Evolutionary conservation across 2,329 filamentous ascomycete genomes (phyloP).

Genomic region (Orbilia quercus): DNA sequence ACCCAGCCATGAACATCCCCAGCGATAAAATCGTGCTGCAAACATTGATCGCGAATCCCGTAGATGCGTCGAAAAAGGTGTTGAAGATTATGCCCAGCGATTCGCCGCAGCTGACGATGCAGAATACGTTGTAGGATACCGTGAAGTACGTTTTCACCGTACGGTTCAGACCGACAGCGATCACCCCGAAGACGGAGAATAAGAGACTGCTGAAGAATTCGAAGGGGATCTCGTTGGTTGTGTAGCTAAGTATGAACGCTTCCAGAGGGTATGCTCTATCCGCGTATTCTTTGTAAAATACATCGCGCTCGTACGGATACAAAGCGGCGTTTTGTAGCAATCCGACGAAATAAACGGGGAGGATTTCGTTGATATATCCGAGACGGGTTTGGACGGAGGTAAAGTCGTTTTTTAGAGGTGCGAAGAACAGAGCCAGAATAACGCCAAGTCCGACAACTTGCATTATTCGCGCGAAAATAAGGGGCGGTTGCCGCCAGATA

Average conservation of each 20-base stretch:
- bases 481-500: constrained; percentile 73
- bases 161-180: constrained; percentile 74
- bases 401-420: constrained; percentile 76
- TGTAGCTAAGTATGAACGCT: constrained; percentile 77
- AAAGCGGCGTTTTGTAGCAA: constrained; percentile 83
- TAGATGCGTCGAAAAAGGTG: constrained; percentile 75
- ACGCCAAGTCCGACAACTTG: constrained; percentile 74
- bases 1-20: constrained; percentile 76
- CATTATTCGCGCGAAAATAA: constrained; percentile 74
- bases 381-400: constrained; percentile 77
- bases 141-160: constrained; percentile 75
- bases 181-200: constrained; percentile 73
- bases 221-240: constrained; percentile 76
- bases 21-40: constrained; percentile 77
- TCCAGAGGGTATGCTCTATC: constrained; percentile 78
- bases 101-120: constrained; percentile 79
- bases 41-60: constrained; percentile 79
- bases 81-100: constrained; percentile 83
- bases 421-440: constrained; percentile 76
- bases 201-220: constrained; percentile 74
- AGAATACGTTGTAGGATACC: constrained; percentile 75
- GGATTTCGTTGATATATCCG: constrained; percentile 78
- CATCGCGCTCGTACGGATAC: constrained; percentile 77
- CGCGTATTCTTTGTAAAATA: constrained; percentile 80
- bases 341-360: constrained; percentile 78